Conservation (phyloP, 164 flowering plant genomes). For the Annona cherimola region DNA sequence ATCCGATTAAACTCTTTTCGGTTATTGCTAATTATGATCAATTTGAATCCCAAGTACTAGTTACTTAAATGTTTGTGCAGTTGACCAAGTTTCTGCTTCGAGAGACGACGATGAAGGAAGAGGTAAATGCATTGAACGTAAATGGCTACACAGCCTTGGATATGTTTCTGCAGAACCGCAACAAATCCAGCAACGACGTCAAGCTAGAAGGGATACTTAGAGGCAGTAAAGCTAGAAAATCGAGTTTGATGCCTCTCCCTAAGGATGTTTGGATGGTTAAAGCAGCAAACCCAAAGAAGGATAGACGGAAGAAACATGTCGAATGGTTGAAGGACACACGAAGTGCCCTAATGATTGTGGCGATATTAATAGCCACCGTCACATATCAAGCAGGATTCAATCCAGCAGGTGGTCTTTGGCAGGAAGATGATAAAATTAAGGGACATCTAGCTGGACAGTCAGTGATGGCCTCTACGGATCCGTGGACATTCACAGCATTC, state of each 20-base stretch:
- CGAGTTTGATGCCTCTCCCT: background rate
- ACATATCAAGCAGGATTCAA: constrained; percentile 6
- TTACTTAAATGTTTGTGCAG: background rate
- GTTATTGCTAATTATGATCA: too few species aligned
- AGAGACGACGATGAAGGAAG: background rate
- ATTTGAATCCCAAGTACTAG: too few species aligned
- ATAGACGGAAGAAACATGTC: too few species aligned
- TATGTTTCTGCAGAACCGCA: background rate
- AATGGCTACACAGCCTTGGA: background rate
- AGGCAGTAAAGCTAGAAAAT: background rate
- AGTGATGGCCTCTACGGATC: background rate
- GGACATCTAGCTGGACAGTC: background rate
- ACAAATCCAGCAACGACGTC: background rate
- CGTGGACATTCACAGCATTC: background rate
- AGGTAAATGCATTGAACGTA: background rate
- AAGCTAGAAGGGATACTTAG: background rate
- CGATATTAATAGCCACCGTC: background rate
- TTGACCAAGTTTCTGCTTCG: background rate
- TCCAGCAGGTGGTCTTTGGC: constrained; percentile 3
- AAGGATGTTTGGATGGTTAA: background rate
- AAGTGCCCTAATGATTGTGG: background rate
- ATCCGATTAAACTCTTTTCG: too few species aligned
- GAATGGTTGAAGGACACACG: background rate
- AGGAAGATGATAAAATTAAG: background rate
- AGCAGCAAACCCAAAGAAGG: background rate